phyloP scores from a whole-genome alignment of 345 rosid species.

The Melaleuca alternifolia region DNA sequence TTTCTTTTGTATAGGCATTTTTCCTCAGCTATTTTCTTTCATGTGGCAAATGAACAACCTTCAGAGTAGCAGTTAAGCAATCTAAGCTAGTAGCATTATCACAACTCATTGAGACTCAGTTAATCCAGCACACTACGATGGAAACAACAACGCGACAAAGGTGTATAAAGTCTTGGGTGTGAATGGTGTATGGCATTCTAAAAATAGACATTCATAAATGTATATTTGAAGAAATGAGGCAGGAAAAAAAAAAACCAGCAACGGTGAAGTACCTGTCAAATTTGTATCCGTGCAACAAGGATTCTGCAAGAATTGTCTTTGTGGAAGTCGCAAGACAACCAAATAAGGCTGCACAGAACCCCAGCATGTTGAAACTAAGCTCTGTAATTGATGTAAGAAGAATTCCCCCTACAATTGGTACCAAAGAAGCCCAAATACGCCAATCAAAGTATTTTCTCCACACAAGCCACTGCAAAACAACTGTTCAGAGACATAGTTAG shows the following conservation, averaged over 20 bases:
- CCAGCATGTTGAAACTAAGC: slow-evolving; percentile 91
- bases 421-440: slow-evolving; percentile 93
- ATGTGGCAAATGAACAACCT: background rate
- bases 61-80: background rate
- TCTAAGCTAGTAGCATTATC: background rate
- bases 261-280: slow-evolving; percentile 68
- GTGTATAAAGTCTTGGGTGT: background rate
- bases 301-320: slow-evolving; percentile 97
- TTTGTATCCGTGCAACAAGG: slow-evolving; percentile 94
- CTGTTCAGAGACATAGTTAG: slow-evolving; percentile 31
- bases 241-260: background rate
- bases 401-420: slow-evolving; percentile 97
- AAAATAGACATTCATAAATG: background rate
- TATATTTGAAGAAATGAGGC: background rate
- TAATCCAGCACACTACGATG: background rate
- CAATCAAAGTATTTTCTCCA: slow-evolving; percentile 98
- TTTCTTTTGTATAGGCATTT: background rate
- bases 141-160: background rate
- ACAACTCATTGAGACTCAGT: background rate
- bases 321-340: slow-evolving; percentile 99
- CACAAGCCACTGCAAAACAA: slow-evolving; percentile 92
- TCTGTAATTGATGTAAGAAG: slow-evolving; percentile 91
- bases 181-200: background rate
- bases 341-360: slow-evolving; percentile 94
- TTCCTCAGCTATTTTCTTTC: background rate